Conservation (phyloP, 2,329 filamentous ascomycete genomes). For the Penicillium paneum region DNA sequence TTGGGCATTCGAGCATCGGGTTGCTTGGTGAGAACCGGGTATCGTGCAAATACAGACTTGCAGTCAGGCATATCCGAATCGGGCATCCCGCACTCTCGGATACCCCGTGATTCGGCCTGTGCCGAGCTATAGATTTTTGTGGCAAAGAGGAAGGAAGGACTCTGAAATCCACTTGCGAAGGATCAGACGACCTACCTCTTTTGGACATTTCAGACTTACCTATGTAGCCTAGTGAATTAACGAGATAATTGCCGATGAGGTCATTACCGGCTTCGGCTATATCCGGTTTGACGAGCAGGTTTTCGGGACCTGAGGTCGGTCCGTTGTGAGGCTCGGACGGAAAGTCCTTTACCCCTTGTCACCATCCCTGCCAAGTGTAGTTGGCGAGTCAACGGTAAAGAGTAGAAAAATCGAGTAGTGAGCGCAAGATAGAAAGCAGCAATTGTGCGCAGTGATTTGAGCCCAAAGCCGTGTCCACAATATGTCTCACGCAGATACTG, state of each 20-base stretch:
- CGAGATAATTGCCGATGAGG: not conserved
- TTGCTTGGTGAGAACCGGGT: no score
- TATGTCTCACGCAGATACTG: not conserved
- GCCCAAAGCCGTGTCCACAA: not conserved
- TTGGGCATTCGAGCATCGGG: no score
- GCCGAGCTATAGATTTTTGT: not conserved
- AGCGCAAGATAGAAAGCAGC: not conserved
- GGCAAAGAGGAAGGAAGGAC: no score
- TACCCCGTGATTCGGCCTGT: not conserved
- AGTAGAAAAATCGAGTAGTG: not conserved
- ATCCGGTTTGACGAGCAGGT: not conserved
- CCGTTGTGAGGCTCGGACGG: not conserved
- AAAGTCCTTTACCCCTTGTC: not conserved
- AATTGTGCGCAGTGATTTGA: not conserved
- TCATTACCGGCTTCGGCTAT: not conserved
- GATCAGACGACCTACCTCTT: not conserved
- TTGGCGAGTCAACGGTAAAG: not conserved
- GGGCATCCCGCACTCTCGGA: constrained; percentile 1
- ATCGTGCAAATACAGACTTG: not conserved
- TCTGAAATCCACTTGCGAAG: no score
- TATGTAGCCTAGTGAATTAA: no score
- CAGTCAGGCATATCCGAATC: not conserved
- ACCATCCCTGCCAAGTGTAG: not conserved
- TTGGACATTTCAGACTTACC: not conserved
- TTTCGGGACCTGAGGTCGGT: not conserved